Evolutionary conservation across 371 early-diverging fungal species (phyloP), one percentile per base, ranked within the genome.

Genomic region (Aphelidium insulamus): DNA sequence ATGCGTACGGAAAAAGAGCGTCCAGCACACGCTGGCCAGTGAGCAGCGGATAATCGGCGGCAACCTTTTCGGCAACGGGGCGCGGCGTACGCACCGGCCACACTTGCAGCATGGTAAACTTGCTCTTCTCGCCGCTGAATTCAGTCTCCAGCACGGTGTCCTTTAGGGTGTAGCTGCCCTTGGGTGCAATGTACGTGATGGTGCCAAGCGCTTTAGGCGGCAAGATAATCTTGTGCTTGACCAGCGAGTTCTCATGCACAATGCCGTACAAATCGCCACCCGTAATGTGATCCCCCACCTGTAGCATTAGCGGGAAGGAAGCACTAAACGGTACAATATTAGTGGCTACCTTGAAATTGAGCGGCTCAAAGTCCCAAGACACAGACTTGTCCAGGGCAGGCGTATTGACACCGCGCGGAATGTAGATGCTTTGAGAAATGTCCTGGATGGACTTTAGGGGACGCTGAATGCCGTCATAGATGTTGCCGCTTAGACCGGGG

Each of bases 11-110:
- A 74, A 99, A 99, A 16, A 99, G 72, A 19, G 92, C 81, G 47
- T 99, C 99, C 44, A 99, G 65, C 11, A 99, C 95, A 54, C 99
- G 80, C 57, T 99, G 99, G 31, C 99, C 99, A 25, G 98, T 98
- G 45, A 98, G 69, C 33, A 99, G 63, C 29, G 98, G 99, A 55
- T 85, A 65, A 50, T 87, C 84, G 16, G 95, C 97, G 17, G 83
- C 69, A 30, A 97, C 59, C 59, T 98, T 99, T 43, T 97, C 88
- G 16, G 87, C 71, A 21, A 82, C 79, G 26, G 99, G 99, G 44
- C 99, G 80, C 31, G 99, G 98, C 14, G 85, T 69, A 52, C 99
- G 79, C 14, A 99, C 99, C 14, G 99, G 98, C 99, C 99, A 99
- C 29, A 70, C 54, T 41, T 99, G 99, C 63, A 83, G 73, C 92